phyloP scores from a whole-genome alignment of 768 basidiomycete species.

The Sporobolomyces phaffii region DNA sequence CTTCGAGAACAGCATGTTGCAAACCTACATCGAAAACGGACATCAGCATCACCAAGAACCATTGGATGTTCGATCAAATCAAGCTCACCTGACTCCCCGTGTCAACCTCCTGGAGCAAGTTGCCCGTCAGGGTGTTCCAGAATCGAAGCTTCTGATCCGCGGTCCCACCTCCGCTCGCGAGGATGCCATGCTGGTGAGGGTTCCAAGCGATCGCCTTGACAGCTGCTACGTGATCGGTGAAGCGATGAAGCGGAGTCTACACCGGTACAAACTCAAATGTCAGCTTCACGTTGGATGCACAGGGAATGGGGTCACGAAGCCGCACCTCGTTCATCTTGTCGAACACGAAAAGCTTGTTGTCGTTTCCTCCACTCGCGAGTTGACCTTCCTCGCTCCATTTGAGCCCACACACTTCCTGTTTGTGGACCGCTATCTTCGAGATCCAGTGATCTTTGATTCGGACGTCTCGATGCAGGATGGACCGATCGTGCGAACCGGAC shows the following conservation, averaged over 20 bases:
- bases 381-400: slow-evolving; percentile 64
- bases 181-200: slow-evolving; percentile 80
- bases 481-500: slow-evolving; percentile 84
- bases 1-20: slow-evolving; percentile 88
- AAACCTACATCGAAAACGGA: slow-evolving; percentile 65
- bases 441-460: slow-evolving; percentile 65
- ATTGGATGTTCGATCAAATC: too few relatives aligned
- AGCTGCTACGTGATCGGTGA: slow-evolving; percentile 92
- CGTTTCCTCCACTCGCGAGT: slow-evolving; percentile 91
- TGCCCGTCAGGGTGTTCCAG: slow-evolving; percentile 87
- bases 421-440: slow-evolving; percentile 54
- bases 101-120: slow-evolving; percentile 72
- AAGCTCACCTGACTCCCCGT: slow-evolving; percentile 93
- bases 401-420: slow-evolving; percentile 93
- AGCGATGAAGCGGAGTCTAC: slow-evolving; percentile 74
- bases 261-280: too few relatives aligned
- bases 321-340: slow-evolving; percentile 58
- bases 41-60: too few relatives aligned
- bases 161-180: slow-evolving; percentile 96
- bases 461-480: slow-evolving; percentile 86
- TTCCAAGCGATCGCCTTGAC: slow-evolving; percentile 99
- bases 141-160: slow-evolving; percentile 97
- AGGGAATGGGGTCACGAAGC: background rate
- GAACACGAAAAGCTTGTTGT: slow-evolving; percentile 99
- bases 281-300: too few relatives aligned